Evolutionary conservation across 192 early-diverging fungal species (phyloP).

Genomic region (Linnemannia elongata): DNA sequence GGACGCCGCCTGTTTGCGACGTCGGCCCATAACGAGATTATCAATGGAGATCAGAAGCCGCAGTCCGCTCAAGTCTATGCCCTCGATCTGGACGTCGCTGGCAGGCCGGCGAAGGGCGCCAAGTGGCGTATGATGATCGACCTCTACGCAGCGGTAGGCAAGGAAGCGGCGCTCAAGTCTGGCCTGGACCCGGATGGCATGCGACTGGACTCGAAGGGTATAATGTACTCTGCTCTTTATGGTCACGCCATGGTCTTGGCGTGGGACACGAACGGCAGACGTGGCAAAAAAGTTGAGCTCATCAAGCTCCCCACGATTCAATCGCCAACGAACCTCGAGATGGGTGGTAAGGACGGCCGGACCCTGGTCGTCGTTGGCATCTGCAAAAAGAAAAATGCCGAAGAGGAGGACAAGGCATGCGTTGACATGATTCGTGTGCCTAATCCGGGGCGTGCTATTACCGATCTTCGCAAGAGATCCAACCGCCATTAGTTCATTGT

Average conservation of each 20-base stretch:
- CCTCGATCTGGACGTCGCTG: conserved; percentile 24
- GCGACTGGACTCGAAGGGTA: conserved; percentile 31
- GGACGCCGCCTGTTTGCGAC: conserved; percentile 27
- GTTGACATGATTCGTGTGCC: conserved; percentile 29
- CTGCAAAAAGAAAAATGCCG: conserved; percentile 22
- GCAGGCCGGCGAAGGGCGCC: conserved; percentile 10
- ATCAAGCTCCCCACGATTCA: conserved; percentile 20
- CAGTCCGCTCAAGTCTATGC: conserved; percentile 26
- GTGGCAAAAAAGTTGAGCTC: conserved; percentile 23
- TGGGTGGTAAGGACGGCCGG: conserved; percentile 29
- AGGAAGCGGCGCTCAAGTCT: conserved; percentile 15
- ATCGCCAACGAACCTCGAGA: conserved; percentile 29
- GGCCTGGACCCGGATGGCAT: conserved; percentile 29
- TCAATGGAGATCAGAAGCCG: conserved; percentile 13
- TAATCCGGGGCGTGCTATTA: conserved; percentile 26
- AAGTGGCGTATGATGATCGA: conserved; percentile 33
- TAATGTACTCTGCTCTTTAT: conserved; percentile 31
- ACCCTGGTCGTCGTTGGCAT: conserved; percentile 27
- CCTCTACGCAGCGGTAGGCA: conserved; percentile 14
- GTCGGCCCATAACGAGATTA: conserved; percentile 23
- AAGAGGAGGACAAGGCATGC: conserved; percentile 21
- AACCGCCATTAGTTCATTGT: conserved; percentile 2
- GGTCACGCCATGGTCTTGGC: conserved; percentile 21
- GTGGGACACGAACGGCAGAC: conserved; percentile 24
- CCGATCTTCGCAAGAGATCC: conserved; percentile 22